Conservation (phyloP, 805 yeast species). For the Saitoella complicata region DNA sequence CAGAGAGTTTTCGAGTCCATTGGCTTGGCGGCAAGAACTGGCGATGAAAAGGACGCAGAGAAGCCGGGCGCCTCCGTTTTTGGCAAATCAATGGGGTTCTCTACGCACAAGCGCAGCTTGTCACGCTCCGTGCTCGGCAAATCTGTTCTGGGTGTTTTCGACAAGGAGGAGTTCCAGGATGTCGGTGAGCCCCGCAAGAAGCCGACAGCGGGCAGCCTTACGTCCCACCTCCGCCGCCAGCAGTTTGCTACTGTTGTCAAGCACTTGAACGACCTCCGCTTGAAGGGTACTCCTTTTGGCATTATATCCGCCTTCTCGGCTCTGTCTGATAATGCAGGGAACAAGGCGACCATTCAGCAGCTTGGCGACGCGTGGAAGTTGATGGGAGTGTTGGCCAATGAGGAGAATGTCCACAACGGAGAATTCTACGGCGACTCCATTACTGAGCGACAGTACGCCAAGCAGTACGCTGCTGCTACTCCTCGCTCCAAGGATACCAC, state of each 20-base stretch:
- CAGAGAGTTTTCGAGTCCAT: constrained; percentile 57
- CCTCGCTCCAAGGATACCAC: constrained; percentile 21
- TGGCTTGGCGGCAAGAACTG: constrained; percentile 31
- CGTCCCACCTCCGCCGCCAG: constrained; percentile 17
- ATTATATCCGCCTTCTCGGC: too few species aligned
- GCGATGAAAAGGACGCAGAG: constrained; percentile 7
- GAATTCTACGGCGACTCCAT: constrained; percentile 19
- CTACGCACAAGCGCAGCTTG: background rate
- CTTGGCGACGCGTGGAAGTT: constrained; percentile 61
- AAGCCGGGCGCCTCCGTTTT: background rate
- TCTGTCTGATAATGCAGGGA: background rate
- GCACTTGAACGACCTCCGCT: constrained; percentile 51
- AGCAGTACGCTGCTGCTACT: constrained; percentile 16
- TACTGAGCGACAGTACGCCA: constrained; percentile 22
- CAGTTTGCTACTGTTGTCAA: constrained; percentile 57
- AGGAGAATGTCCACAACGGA: constrained; percentile 3
- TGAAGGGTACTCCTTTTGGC: too few species aligned
- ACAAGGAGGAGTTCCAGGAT: constrained; percentile 16
- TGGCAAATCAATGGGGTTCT: background rate
- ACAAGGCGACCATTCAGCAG: constrained; percentile 32
- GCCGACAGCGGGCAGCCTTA: background rate
- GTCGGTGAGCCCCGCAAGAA: constrained; percentile 11
- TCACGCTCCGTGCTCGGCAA: constrained; percentile 2
- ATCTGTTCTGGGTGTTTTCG: constrained; percentile 1
- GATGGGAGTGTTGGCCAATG: constrained; percentile 31